A percentile compares a stretch with the other conserved stretches of the same genome.
Evolutionary conservation across 2,329 filamentous ascomycete genomes (phyloP).

Genomic region (Epichloe typhina): DNA sequence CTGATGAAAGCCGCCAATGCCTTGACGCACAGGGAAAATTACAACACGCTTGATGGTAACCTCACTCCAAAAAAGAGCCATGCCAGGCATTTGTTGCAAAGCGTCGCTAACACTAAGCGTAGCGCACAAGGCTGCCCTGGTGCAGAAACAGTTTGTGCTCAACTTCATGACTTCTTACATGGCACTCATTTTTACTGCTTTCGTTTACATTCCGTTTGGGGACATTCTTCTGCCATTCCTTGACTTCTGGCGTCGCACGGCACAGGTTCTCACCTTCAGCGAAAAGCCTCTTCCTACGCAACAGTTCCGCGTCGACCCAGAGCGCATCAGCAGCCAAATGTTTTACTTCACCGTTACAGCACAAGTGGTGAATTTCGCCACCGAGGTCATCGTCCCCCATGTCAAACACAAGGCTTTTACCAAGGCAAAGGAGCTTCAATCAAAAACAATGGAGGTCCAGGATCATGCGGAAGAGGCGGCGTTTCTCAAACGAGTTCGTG

Average conservation of each 20-base stretch:
- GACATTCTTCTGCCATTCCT: constrained; percentile 73
- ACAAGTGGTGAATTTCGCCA: constrained; percentile 74
- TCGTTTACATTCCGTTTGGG: constrained; percentile 89
- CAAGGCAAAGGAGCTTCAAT: constrained; percentile 67
- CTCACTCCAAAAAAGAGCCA: not conserved
- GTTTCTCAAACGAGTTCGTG: constrained; percentile 70
- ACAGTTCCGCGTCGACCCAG: constrained; percentile 70
- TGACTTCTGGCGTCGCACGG: constrained; percentile 63
- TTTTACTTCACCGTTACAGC: constrained; percentile 94
- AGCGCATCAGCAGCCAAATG: constrained; percentile 75
- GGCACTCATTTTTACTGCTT: constrained; percentile 81
- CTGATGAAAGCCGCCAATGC: constrained; percentile 64
- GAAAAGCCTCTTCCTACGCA: constrained; percentile 54
- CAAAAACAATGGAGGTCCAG: constrained; percentile 38
- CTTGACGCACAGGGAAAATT: constrained; percentile 79
- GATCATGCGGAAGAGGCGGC: constrained; percentile 66
- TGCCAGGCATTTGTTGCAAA: not conserved
- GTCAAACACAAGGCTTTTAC: constrained; percentile 65
- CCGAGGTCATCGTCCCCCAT: constrained; percentile 77
- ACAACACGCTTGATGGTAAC: constrained; percentile 65
- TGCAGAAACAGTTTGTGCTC: constrained; percentile 86
- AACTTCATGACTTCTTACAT: constrained; percentile 96
- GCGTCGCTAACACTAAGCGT: constrained; percentile 6
- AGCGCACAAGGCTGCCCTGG: constrained; percentile 72
- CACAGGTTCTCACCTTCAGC: constrained; percentile 61